These are phyloP conservation scores for Coniochaeta sp. DNA, from an alignment of 2,329 filamentous ascomycete species.

Conservation along the genomic window DNA sequence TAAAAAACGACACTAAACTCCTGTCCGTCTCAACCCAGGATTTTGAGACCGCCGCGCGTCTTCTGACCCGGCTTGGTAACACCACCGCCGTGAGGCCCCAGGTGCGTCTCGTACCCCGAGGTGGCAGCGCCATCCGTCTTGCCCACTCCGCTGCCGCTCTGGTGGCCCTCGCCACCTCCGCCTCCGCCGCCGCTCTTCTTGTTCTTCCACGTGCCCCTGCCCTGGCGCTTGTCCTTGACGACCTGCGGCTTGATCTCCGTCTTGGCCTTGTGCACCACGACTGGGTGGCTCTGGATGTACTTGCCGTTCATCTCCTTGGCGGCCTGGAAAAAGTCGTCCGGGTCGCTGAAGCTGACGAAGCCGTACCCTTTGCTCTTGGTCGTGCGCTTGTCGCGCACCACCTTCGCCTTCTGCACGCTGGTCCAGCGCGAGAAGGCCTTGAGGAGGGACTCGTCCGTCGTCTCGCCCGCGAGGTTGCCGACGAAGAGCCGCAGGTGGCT, in stretches of 20 bases:
- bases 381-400: constrained; percentile 90
- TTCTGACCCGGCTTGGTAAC: constrained; percentile 57
- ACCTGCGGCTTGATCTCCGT: constrained; percentile 80
- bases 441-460: constrained; percentile 88
- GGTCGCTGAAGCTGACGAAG: constrained; percentile 91
- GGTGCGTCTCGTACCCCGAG: constrained; percentile 37
- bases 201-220: constrained; percentile 38
- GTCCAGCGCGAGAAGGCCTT: constrained; percentile 89
- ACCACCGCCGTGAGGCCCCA: constrained; percentile 44
- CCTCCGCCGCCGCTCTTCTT: constrained; percentile 17
- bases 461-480: constrained; percentile 93
- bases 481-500: constrained; percentile 92
- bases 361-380: constrained; percentile 95
- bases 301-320: constrained; percentile 98
- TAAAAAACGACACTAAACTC: background rate
- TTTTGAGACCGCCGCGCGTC: constrained; percentile 58
- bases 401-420: constrained; percentile 85
- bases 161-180: constrained; percentile 16
- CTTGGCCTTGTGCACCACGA: constrained; percentile 77
- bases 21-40: constrained; percentile 44
- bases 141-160: constrained; percentile 22
- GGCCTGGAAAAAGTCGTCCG: constrained; percentile 93
- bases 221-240: constrained; percentile 51
- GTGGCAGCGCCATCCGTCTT: constrained; percentile 19
- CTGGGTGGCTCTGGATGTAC: constrained; percentile 96